A percentile compares a stretch with the other conserved stretches of the same genome.
These are phyloP conservation scores for Polytrichum formosum DNA, from an alignment of 225 moss, liverwort and hornwort species.

Conservation along the genomic window DNA sequence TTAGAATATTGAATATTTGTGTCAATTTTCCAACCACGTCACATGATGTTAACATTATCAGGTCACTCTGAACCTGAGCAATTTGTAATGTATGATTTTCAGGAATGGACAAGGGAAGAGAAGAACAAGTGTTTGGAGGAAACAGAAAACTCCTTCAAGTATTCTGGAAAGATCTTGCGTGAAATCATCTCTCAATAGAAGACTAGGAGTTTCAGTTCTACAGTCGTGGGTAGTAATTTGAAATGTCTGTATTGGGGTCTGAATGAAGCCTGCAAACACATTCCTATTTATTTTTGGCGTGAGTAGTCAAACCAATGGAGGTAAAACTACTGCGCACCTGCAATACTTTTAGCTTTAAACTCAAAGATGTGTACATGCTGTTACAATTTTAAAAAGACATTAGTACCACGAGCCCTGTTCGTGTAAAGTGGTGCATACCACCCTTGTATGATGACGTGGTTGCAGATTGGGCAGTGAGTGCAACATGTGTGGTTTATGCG, in stretches of 20 bases:
- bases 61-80: background rate
- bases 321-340: constrained; percentile 42
- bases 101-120: constrained; percentile 89
- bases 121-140: constrained; percentile 91
- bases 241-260: constrained; percentile 8
- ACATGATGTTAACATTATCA: background rate
- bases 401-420: constrained; percentile 19
- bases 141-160: constrained; percentile 83
- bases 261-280: constrained; percentile 4
- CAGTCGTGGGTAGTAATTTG: constrained; percentile 4
- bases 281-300: constrained; percentile 37
- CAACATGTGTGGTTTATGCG: background rate
- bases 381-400: constrained; percentile 14
- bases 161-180: constrained; percentile 87
- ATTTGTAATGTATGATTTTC: constrained; percentile 15
- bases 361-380: constrained; percentile 51
- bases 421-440: constrained; percentile 14
- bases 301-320: constrained; percentile 50
- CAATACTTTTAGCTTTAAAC: constrained; percentile 18
- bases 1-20: background rate
- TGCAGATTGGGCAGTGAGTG: constrained; percentile 5
- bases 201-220: constrained; percentile 4
- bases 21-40: background rate
- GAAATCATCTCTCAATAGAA: constrained; percentile 43
- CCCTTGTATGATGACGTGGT: constrained; percentile 11